Evolutionary conservation across 2,329 filamentous ascomycete species (phyloP).

Genomic region (Colletotrichum tropicicola): DNA sequence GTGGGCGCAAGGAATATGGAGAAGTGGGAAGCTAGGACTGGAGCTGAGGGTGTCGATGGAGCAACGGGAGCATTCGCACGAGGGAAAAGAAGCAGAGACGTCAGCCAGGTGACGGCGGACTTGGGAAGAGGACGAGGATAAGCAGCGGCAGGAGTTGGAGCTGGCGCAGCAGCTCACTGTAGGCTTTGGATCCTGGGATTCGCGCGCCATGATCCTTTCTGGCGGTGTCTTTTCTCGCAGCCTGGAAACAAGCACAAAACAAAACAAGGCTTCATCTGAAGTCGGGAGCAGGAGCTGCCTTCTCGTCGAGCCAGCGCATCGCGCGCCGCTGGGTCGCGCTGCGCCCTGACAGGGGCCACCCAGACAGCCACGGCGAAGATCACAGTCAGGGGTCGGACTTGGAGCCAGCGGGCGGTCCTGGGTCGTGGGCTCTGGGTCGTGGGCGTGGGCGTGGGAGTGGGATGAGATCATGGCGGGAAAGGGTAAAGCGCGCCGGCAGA

Average conservation of each 20-base stretch:
- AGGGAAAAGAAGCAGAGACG: background rate
- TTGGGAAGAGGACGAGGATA: background rate
- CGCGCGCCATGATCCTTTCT: slow-evolving; percentile 27
- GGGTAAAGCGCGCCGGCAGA: too few species aligned
- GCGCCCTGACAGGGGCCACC: slow-evolving; percentile 15
- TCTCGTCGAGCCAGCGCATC: slow-evolving; percentile 26
- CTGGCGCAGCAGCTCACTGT: background rate
- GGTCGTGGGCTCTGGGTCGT: background rate
- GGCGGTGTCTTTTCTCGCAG: slow-evolving; percentile 11
- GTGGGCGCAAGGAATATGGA: slow-evolving; percentile 3
- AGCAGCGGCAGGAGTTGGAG: background rate
- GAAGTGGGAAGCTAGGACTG: background rate
- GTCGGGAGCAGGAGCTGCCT: slow-evolving; percentile 16
- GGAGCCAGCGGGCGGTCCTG: background rate
- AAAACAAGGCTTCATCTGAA: slow-evolving; percentile 29
- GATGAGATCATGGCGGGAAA: slow-evolving; percentile 16
- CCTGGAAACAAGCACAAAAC: slow-evolving; percentile 28
- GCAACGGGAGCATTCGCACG: background rate
- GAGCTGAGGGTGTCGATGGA: background rate
- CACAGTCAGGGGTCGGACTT: slow-evolving; percentile 24
- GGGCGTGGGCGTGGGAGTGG: background rate
- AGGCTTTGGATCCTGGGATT: slow-evolving; percentile 11
- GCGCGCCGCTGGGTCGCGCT: background rate
- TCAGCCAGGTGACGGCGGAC: background rate
- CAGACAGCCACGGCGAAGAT: slow-evolving; percentile 5